Evolutionary conservation across 306 rosid genomes (phyloP).

Genomic region (Citrullus amarus): DNA sequence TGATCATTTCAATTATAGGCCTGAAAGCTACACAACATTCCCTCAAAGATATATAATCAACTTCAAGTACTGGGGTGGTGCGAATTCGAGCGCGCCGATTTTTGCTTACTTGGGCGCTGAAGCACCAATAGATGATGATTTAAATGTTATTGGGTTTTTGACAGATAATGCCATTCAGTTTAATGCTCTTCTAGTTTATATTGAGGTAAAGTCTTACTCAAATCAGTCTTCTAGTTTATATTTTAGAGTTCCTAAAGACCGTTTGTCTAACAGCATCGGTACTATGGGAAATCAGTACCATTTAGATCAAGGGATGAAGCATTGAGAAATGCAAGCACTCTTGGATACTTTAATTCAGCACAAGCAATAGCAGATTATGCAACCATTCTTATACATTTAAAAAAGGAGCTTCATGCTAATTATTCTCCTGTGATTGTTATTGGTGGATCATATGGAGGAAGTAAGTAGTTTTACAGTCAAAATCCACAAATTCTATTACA

Average conservation of each 20-base stretch:
- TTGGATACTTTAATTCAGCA: conserved; percentile 69
- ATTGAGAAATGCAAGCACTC: conserved; percentile 35
- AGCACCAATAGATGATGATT: conserved; percentile 25
- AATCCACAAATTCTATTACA: background rate
- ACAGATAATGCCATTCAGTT: conserved; percentile 46
- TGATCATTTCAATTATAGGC: conserved; percentile 63
- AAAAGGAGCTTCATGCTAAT: conserved; percentile 24
- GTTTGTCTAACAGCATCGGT: conserved; percentile 39
- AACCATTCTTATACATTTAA: conserved; percentile 33
- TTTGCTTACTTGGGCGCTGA: conserved; percentile 57
- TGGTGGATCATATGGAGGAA: conserved; percentile 89
- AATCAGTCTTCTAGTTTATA: background rate
- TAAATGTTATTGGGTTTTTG: conserved; percentile 30
- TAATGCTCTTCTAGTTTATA: conserved; percentile 45
- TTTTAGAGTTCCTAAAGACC: background rate
- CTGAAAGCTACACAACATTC: conserved; percentile 47
- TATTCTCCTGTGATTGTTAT: conserved; percentile 55
- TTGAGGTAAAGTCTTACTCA: conserved; percentile 40
- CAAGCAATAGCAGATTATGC: conserved; percentile 80
- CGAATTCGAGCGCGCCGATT: conserved; percentile 48
- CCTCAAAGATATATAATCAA: conserved; percentile 52
- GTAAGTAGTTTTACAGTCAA: conserved; percentile 21
- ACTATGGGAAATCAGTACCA: conserved; percentile 64
- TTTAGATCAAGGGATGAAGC: conserved; percentile 59
- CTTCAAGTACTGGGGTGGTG: conserved; percentile 57